These are phyloP conservation scores for Gremmenia infestans DNA, from an alignment of 2,329 filamentous ascomycete species.

Conservation along the genomic window DNA sequence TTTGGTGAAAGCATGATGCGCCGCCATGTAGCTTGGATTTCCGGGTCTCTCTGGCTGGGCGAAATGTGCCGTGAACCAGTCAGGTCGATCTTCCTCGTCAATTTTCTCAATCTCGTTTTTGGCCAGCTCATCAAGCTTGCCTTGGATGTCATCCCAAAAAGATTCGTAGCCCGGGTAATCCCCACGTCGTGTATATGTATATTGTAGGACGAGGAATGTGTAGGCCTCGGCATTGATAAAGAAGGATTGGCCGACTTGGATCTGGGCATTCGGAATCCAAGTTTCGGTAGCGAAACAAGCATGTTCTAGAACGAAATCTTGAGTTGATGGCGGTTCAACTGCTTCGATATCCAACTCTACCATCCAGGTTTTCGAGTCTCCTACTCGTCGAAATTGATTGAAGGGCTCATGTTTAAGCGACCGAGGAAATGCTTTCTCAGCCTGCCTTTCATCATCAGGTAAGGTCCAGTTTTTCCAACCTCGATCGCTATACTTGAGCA, in stretches of 20 bases:
- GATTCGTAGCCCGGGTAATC: neutral
- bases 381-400: no score
- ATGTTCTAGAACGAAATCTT: conserved; percentile 1
- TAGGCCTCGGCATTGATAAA: neutral
- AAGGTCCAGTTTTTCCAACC: neutral
- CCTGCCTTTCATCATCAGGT: no score
- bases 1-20: neutral
- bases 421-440: no score
- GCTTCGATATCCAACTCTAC: neutral
- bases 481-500: neutral
- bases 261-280: no score
- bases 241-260: neutral
- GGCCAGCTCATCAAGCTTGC: neutral
- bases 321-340: neutral
- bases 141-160: neutral
- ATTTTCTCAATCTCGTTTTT: neutral
- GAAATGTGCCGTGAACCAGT: neutral
- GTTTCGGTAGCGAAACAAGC: neutral
- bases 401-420: no score
- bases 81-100: neutral
- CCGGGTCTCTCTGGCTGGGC: neutral
- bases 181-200: neutral
- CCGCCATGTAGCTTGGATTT: neutral
- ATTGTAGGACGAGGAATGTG: neutral
- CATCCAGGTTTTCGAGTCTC: conserved; percentile 1